A percentile compares a stretch with the other conserved stretches of the same genome.
Evolutionary conservation across 768 basidiomycete genomes (phyloP).

Genomic region (Cystobasidium tubakii): DNA sequence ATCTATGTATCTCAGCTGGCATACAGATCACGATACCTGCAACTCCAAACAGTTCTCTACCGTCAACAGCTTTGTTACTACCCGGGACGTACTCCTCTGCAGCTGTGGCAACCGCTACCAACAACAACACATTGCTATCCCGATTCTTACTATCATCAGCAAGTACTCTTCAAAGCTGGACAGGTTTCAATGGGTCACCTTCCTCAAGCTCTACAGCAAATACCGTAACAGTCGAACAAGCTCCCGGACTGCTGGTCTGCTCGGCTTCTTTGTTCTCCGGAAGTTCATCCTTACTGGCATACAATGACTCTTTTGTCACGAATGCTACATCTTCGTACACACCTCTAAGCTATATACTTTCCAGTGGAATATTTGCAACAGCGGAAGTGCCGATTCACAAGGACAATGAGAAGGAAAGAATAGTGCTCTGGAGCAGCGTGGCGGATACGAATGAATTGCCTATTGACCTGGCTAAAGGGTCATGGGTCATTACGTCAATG

Average conservation of each 20-base stretch:
- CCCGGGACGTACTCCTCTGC: constrained; percentile 21
- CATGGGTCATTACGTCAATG: not conserved
- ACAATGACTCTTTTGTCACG: constrained; percentile 26
- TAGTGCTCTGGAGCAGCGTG: constrained; percentile 16
- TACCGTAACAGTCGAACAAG: not conserved
- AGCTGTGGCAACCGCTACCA: not conserved
- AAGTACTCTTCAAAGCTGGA: not conserved
- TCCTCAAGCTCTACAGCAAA: not conserved
- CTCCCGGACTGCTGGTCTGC: constrained; percentile 20
- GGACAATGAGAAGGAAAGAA: not conserved
- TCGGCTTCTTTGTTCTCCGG: constrained; percentile 13
- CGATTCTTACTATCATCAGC: not conserved
- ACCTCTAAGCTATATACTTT: constrained; percentile 20
- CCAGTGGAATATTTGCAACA: not conserved
- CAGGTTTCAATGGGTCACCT: constrained; percentile 18
- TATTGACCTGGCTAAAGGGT: not conserved
- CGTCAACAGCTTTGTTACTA: constrained; percentile 8
- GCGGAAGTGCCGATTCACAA: not conserved
- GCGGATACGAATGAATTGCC: constrained; percentile 31
- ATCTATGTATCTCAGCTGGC: too few species aligned
- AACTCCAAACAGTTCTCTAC: constrained; percentile 9
- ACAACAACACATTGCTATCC: constrained; percentile 1
- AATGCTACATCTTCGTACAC: constrained; percentile 31
- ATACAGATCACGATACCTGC: not conserved
- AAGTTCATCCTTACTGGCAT: constrained; percentile 12